Evolutionary conservation across 176 grass and related monocot species (phyloP).

Genomic region (Eremochloa ophiuroides): DNA sequence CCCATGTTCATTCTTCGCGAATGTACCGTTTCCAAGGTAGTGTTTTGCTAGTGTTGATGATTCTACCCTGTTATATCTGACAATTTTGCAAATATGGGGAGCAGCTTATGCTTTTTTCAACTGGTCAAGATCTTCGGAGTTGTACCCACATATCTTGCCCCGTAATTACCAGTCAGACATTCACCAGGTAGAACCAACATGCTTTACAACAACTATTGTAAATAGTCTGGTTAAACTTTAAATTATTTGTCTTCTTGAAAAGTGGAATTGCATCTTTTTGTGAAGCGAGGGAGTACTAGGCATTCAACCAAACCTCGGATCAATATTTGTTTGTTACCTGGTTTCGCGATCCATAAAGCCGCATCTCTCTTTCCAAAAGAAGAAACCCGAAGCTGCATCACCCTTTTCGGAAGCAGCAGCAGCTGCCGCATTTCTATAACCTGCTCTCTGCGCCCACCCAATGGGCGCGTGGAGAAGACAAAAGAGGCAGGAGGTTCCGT

Average conservation of each 20-base stretch:
- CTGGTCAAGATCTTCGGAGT: background rate
- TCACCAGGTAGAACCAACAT: background rate
- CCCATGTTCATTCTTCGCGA: background rate
- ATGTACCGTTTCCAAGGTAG: constrained; percentile 2
- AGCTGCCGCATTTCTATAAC: too few species aligned
- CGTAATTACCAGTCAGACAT: background rate
- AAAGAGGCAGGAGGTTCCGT: too few species aligned
- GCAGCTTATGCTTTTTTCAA: background rate
- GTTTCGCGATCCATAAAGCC: too few species aligned
- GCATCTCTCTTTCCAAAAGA: too few species aligned
- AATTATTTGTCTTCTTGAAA: background rate
- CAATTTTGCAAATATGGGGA: constrained; percentile 24
- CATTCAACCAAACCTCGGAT: too few species aligned
- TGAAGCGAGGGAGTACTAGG: too few species aligned
- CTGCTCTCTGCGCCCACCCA: too few species aligned
- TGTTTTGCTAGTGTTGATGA: background rate
- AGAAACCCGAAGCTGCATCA: too few species aligned
- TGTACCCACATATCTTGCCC: background rate
- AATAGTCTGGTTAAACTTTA: background rate
- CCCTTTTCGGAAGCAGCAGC: too few species aligned
- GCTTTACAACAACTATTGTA: background rate
- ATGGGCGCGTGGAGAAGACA: too few species aligned
- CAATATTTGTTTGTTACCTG: too few species aligned
- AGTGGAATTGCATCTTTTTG: too few species aligned
- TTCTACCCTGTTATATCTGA: constrained; percentile 2